Conservation (phyloP, 179 eudicot species). For the Silene vulgaris region DNA sequence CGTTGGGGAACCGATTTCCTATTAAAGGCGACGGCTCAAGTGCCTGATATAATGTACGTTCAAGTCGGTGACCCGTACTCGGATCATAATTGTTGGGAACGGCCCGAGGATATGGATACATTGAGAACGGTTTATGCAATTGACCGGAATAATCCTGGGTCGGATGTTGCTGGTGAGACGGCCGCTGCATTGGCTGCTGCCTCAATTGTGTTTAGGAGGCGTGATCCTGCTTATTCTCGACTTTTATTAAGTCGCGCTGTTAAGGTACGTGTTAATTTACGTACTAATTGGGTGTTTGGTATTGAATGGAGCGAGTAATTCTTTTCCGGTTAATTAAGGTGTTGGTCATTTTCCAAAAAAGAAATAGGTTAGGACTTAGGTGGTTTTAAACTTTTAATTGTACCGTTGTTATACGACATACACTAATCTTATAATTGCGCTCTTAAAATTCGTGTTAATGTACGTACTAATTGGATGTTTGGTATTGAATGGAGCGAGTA, state of each 20-base stretch:
- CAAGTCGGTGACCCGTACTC: constrained; percentile 85
- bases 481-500: too few relatives aligned
- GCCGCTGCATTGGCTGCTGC: constrained; percentile 97
- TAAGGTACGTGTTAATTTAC: constrained; percentile 37
- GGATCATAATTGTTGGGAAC: constrained; percentile 92
- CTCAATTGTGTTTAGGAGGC: constrained; percentile 67
- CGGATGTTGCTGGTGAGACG: constrained; percentile 95
- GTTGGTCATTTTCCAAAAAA: too few relatives aligned
- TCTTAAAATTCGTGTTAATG: constrained; percentile 40
- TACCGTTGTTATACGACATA: too few relatives aligned
- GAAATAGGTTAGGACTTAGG: too few relatives aligned
- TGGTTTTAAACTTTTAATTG: too few relatives aligned
- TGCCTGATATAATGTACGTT: constrained; percentile 52
- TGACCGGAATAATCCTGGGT: constrained; percentile 66
- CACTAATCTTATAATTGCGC: constrained; percentile 37
- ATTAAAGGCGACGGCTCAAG: constrained; percentile 69
- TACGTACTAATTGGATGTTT: background rate
- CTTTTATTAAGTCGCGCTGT: constrained; percentile 70
- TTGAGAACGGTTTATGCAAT: constrained; percentile 58
- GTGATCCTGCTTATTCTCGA: constrained; percentile 63
- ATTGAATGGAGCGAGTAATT: too few relatives aligned
- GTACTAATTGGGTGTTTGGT: background rate
- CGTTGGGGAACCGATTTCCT: constrained; percentile 86
- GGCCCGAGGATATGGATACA: constrained; percentile 98
- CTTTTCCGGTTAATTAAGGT: background rate